These are phyloP conservation scores for Kalmusia sp. DNA, from an alignment of 2,329 filamentous ascomycete species.

Conservation along the genomic window DNA sequence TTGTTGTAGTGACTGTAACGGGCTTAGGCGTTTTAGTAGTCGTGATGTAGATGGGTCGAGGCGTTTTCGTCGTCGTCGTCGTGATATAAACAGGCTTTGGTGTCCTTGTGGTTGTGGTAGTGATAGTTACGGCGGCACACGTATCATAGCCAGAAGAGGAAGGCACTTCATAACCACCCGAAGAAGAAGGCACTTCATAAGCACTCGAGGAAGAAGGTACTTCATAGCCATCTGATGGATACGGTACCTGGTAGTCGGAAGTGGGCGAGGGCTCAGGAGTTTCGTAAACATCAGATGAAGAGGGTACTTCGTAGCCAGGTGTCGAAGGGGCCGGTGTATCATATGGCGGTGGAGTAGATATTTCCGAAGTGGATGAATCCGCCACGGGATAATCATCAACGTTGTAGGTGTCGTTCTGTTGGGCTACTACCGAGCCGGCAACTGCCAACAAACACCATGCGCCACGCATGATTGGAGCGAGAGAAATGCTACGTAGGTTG, in stretches of 20 bases:
- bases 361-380: neutral
- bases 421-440: slow-evolving; percentile 25
- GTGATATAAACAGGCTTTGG: neutral
- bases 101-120: neutral
- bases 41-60: slow-evolving; percentile 6
- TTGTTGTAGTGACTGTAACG: slow-evolving; percentile 11
- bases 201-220: neutral
- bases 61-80: slow-evolving; percentile 3
- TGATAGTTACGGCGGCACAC: slow-evolving; percentile 3
- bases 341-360: neutral
- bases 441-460: slow-evolving; percentile 34
- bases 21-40: slow-evolving; percentile 8
- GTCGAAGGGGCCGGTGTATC: neutral
- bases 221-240: neutral
- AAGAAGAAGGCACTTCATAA: no score
- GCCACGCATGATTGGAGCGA: slow-evolving; percentile 40
- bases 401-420: slow-evolving; percentile 12
- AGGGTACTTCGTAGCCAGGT: neutral
- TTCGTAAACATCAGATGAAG: neutral
- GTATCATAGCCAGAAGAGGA: slow-evolving; percentile 1
- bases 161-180: neutral
- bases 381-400: neutral
- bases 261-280: neutral
- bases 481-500: slow-evolving; percentile 31
- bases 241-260: neutral